Evolutionary conservation across 1,139 yeast genomes (phyloP), one percentile per base, ranked within the genome.

Genomic region (Hyphopichia wangnamkhiaoensis): DNA sequence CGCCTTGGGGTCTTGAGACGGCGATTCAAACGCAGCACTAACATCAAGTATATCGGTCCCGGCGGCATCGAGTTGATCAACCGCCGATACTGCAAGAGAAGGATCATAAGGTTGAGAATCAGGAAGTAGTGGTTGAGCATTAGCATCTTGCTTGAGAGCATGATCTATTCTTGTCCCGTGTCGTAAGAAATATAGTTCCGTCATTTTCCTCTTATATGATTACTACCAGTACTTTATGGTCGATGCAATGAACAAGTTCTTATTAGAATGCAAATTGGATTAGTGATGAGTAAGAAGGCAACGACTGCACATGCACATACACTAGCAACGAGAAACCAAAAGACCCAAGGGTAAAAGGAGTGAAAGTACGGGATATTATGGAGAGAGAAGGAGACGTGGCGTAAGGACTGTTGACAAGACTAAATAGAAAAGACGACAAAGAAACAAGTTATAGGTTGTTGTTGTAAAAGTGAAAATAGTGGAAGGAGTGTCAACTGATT

Each of bases 121-220:
- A 8, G 58, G 45, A 16, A 50, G 40, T 13, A 69, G 36, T 2
- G 74, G 66, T 29, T 45, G 45, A 19, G 69, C 66, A 10, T 37
- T 26, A 8, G 63, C 54, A 35, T 64, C 60, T 23, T 47, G 49
- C 30, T 49, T 40, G 37, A 54, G 46, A 4, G 65, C 71, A 46
- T 70, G 75, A 51, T 72, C 77, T 37, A 71, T 68, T 43, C 77
- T 58, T 38, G 62, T 60, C 27, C 74, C 77, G 54, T 72, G 78
- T 41, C 78, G 73, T 46, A 72, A 58, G 56, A 72, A 72, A 53
- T 58, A 69, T 45, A 72, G 56, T 54, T 72, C 77, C 23, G 68
- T 50, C 71, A 66, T 65, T 25, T 21, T 17, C 15, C 25, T 27
- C 34, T 26, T 34, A 13, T n/a, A n/a, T n/a, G n/a, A n/a, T n/a